Base-by-base conservation (phyloP, 331 rosid species). In the Ulmus americana region DNA sequence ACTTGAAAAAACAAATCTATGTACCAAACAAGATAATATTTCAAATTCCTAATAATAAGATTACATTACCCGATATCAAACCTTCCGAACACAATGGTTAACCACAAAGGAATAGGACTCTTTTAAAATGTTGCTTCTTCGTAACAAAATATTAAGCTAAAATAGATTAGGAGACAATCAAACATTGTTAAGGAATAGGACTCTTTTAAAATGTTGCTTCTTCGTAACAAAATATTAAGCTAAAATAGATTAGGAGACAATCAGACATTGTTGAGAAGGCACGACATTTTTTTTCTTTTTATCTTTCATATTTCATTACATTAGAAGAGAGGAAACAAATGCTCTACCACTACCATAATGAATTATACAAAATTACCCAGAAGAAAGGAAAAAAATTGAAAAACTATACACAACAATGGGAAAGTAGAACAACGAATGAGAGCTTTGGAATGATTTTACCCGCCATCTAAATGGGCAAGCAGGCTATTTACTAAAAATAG, bases 351-450 rank as follows among this genome's bases (percentile, higher is more conserved):
- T 80, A 76, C 61, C 35, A 71, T 70, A 77, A 86, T 75, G 87
- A 83, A 92, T 83, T 82, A 81, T 28, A 28, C 35, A 79, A 84
- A 77, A 80, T 77, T 70, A 79, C 80, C 71, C 70, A 73, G 68
- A 70, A 75, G 77, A 75, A 77, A 58, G 18, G 41, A 20, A 11
- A 35, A 11, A 41, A 59, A 12, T 46, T 6, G 48, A 81, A 70
- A 48, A 80, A 68, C 98, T 89, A 88, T 92, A 92, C 98, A 89
- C 77, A 88, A 86, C 86, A 92, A 89, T 89, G 77, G 68, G 52
- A 15, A 5, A 5, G 74, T 16, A 48, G 77, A 15, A 63, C 80
- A 79, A 74, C 70, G 70, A 76, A 83, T 71, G 70, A 71, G 45
- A 57, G 78, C 69, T 79, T 54, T 61, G 83, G 87, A 77, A 86